Evolutionary conservation across 257 asterid genomes (phyloP).

Genomic region (Lycium barbarum): DNA sequence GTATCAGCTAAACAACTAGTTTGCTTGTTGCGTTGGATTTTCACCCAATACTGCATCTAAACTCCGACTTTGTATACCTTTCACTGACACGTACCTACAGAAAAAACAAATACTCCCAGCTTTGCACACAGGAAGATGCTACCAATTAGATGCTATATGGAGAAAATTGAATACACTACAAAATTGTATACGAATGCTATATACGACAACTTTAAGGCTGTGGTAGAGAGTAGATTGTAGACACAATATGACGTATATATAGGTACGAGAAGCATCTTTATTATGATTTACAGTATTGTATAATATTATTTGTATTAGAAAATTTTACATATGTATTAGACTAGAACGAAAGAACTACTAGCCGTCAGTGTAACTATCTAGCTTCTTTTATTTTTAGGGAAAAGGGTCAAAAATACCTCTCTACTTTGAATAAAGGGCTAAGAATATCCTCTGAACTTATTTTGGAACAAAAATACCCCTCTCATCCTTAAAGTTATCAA

Average conservation of each 20-base stretch:
- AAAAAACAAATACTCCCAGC: background rate
- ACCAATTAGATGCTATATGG: background rate
- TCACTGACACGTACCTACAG: conserved; percentile 3
- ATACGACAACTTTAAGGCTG: background rate
- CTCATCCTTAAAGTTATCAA: no score
- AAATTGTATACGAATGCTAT: background rate
- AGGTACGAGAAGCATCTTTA: background rate
- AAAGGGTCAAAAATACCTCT: no score
- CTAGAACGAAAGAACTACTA: background rate
- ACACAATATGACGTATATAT: background rate
- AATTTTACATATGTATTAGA: background rate
- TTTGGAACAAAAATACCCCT: no score
- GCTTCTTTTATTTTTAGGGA: no score
- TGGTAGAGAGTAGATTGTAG: background rate
- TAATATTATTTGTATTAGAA: background rate
- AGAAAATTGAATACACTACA: background rate
- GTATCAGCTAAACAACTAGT: conserved; percentile 55
- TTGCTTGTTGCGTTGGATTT: conserved; percentile 69
- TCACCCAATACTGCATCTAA: conserved; percentile 47
- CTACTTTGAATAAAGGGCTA: no score
- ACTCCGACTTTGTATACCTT: conserved; percentile 34
- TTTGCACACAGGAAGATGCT: background rate
- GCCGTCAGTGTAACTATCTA: background rate
- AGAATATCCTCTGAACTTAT: no score
- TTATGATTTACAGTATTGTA: background rate